Conservation (phyloP, 768 basidiomycete genomes). For the Lactarius deliciosus region DNA sequence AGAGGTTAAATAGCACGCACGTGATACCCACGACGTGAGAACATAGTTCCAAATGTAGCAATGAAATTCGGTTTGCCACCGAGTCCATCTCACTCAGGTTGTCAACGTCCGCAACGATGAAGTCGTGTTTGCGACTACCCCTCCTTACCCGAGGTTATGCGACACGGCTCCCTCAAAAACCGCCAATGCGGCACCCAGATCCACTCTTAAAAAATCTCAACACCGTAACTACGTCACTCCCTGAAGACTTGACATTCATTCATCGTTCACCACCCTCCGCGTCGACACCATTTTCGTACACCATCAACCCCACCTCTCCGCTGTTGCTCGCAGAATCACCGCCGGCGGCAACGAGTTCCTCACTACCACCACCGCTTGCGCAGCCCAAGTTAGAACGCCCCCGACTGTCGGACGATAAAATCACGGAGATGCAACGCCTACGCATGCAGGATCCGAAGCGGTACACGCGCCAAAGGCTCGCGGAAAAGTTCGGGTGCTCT, state of each 20-base stretch:
- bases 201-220: conserved; percentile 25
- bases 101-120: conserved; percentile 14
- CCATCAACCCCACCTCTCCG: conserved; percentile 68
- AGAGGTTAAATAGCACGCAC: not conserved
- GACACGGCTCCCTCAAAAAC: conserved; percentile 29
- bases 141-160: conserved; percentile 22
- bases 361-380: conserved; percentile 34
- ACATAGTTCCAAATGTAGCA: not conserved
- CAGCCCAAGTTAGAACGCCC: conserved; percentile 32
- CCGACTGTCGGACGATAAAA: conserved; percentile 51
- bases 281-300: conserved; percentile 70
- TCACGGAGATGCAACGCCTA: conserved; percentile 58
- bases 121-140: conserved; percentile 1
- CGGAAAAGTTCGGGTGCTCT: conserved; percentile 74
- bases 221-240: conserved; percentile 22
- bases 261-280: conserved; percentile 82
- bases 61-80: not conserved
- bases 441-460: conserved; percentile 54
- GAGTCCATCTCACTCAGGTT: not conserved
- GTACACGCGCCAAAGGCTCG: conserved; percentile 66
- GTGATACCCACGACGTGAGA: not conserved
- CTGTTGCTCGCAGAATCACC: conserved; percentile 48
- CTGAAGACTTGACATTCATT: conserved; percentile 67
- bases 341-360: conserved; percentile 27
- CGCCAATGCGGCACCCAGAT: conserved; percentile 28